Evolutionary conservation across 495 filamentous ascomycete genomes (phyloP), one percentile per base, ranked within the genome.

Genomic region (Achaetomiella virescens): DNA sequence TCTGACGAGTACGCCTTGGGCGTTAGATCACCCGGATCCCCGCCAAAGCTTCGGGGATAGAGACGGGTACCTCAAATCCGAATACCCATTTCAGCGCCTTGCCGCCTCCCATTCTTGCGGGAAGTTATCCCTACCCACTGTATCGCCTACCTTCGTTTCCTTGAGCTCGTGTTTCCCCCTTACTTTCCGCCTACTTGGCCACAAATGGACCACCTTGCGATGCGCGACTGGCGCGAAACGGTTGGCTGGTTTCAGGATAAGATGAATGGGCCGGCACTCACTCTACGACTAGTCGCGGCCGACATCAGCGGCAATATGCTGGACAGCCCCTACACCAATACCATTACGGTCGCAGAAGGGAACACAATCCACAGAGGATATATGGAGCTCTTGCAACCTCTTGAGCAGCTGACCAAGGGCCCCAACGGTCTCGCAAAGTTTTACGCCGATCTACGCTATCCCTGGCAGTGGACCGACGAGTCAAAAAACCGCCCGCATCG

Each of bases 151-250:
- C 17, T 57, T 8, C 55, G 55, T 14, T 57, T 52, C 31, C 27
- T 57, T 5, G 55, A 57, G 22, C n/a, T 57, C 2, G 48, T 52
- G 0, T 57, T 57, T 22, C 48, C 55, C 2, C 38, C 29, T 15
- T 57, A 43, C 47, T 5, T 36, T 9, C 29, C 37, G 10, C 2
- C n/a, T 18, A 25, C 17, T 14, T 52, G 55, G 47, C 47, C 48
- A 20, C 14, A 21, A 27, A 9, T 11, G 9, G 47, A 50, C 7
- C 22, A 45, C 25, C 46, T 38, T 4, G 47, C 40, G 3, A 50
- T 57, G 27, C 48, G 9, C 12, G 40, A 57, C 46, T 57, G 47
- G 55, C 21, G 37, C 4, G 47, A 50, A 18, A 50, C 47, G 10
- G 29, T 57, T 8, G n/a, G 21, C 11, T 57, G 55, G 55, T n/a